A percentile compares a stretch with the other conserved stretches of the same genome.
phyloP scores from a whole-genome alignment of 768 basidiomycete genomes.

The Lanmaoa pseudosensibilis region DNA sequence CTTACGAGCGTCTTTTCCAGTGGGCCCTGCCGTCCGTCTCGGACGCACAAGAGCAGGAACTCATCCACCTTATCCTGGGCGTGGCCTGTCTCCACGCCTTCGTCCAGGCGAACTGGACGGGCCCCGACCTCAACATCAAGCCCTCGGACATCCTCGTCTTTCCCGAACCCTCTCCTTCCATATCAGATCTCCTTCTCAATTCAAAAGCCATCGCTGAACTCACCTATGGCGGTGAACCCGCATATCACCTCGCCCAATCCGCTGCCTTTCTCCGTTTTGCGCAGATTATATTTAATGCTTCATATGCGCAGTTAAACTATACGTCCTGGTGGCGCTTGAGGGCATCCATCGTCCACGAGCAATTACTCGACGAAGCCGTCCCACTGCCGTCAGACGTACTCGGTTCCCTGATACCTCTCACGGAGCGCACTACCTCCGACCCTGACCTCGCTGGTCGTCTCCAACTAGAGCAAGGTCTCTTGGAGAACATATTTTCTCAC shows the following conservation, averaged over 20 bases:
- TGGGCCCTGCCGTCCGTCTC: constrained; percentile 31
- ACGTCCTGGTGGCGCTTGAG: constrained; percentile 86
- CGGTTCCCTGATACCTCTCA: constrained; percentile 43
- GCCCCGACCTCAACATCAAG: constrained; percentile 73
- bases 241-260: constrained; percentile 81
- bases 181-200: constrained; percentile 56
- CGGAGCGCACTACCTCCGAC: constrained; percentile 42
- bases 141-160: constrained; percentile 42
- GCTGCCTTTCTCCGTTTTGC: constrained; percentile 76
- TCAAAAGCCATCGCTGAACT: constrained; percentile 70
- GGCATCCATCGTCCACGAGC: constrained; percentile 66
- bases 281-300: constrained; percentile 60
- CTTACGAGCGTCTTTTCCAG: constrained; percentile 38
- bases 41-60: constrained; percentile 47
- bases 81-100: constrained; percentile 87
- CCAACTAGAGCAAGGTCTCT: constrained; percentile 72
- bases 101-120: constrained; percentile 95
- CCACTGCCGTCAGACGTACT: constrained; percentile 47
- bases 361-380: constrained; percentile 78
- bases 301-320: constrained; percentile 51
- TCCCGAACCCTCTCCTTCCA: constrained; percentile 22
- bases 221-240: constrained; percentile 87
- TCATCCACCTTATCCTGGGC: constrained; percentile 61
- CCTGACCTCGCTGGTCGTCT: constrained; percentile 69
- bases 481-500: constrained; percentile 73